Evolutionary conservation across 2,329 filamentous ascomycete species (phyloP), one percentile per base, ranked within the genome.

Genomic region (Beauveria bassiana): DNA sequence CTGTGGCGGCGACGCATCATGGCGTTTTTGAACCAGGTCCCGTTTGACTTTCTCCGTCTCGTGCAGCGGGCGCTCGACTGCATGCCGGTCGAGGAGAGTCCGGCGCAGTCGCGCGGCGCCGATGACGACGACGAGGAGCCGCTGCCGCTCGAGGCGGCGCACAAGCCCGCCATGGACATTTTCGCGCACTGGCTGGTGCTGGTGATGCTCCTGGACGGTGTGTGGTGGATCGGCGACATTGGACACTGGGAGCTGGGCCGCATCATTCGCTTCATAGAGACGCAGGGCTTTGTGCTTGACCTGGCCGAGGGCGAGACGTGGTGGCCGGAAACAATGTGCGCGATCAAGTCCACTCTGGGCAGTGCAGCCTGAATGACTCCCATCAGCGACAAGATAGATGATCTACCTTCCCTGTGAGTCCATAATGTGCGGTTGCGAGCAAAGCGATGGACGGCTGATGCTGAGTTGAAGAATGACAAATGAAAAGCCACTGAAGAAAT

Each of bases 141-240:
- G 47, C 12, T 26, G 31, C 43, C 40, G 4, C 28, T 57, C 1
- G 66, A 61, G 14, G 40, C 65, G 1, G 62, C 61, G 2, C 61
- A 67, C 8, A 63, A 66, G 22, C 66, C 74, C 3, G 73, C 73
- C 1, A 62, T 75, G 51, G 71, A 76, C 9, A 74, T 76, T 1
- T 74, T 75, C 56, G 68, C 73, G 0, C 74, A 76, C 47, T 76
- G 74, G 74, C 69, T 76, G 5, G 73, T 75, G 5, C 54, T 76
- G 1, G 67, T 75, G 0, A 68, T 74, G 63, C 22, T 75, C n/a
- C 52, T 76, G 3, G 74, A 76, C 58, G 70, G 71, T 0, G 73
- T 76, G 1, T 76, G 74, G 74, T 76, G 74, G 74, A 74, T 76
- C 47, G 72, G 73, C 0, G 70, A 68, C 0, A 71, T 73, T 3